These are phyloP conservation scores for Andrographis paniculata DNA, from an alignment of 305 asterid genomes.

Conservation along the genomic window DNA sequence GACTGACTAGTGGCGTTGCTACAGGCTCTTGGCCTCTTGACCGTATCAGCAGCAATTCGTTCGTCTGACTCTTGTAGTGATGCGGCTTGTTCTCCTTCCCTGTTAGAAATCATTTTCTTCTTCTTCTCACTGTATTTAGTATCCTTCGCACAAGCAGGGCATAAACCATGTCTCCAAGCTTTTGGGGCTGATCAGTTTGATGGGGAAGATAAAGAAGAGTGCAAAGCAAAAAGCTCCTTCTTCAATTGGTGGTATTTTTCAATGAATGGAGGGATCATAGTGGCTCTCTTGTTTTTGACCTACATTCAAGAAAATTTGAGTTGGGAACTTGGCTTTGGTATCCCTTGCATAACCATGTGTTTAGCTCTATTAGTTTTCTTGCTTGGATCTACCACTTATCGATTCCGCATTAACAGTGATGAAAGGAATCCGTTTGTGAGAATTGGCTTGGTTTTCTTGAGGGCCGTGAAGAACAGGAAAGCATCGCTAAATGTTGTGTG, in stretches of 20 bases:
- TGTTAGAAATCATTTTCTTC: slow-evolving; percentile 29
- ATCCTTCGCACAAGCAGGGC: slow-evolving; percentile 55
- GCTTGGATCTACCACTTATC: too few relatives aligned
- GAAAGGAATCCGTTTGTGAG: too few relatives aligned
- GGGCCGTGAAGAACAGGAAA: too few relatives aligned
- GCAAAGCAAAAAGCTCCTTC: slow-evolving; percentile 43
- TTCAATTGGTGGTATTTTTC: slow-evolving; percentile 58
- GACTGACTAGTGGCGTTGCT: too few relatives aligned
- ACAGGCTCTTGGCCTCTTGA: not conserved
- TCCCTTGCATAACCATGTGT: slow-evolving; percentile 39
- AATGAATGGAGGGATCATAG: slow-evolving; percentile 23
- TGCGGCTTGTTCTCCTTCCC: slow-evolving; percentile 25
- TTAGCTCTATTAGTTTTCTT: too few relatives aligned
- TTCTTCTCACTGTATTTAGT: slow-evolving; percentile 39
- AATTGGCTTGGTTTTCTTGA: too few relatives aligned
- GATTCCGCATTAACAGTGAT: too few relatives aligned
- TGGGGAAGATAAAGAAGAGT: slow-evolving; percentile 32
- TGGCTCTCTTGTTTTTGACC: slow-evolving; percentile 23
- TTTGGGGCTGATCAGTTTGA: slow-evolving; percentile 62
- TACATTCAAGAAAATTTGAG: slow-evolving; percentile 50
- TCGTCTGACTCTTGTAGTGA: not conserved
- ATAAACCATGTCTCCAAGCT: slow-evolving; percentile 55
- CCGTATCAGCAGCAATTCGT: not conserved
- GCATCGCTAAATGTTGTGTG: too few relatives aligned
- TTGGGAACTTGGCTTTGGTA: slow-evolving; percentile 67